These are phyloP conservation scores for Metschnikowia similis DNA, from an alignment of 805 yeast genomes.

Conservation along the genomic window DNA sequence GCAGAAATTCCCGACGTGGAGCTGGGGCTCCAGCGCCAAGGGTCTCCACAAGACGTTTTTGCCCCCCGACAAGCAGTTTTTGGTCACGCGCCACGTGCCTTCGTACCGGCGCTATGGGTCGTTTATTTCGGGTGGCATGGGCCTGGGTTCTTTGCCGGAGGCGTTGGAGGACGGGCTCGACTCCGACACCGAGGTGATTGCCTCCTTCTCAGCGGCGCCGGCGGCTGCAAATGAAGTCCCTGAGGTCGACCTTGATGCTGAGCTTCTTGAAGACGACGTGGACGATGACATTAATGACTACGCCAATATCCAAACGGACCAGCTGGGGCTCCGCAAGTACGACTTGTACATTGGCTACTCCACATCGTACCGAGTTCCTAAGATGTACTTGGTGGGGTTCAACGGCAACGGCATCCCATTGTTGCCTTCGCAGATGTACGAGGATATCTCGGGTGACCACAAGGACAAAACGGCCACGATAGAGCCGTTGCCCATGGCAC, in stretches of 20 bases:
- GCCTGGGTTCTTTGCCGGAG: constrained; percentile 8
- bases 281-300: constrained; percentile 31
- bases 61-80: constrained; percentile 81
- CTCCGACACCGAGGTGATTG: constrained; percentile 7
- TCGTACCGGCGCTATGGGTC: constrained; percentile 52
- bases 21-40: constrained; percentile 55
- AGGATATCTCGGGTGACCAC: constrained; percentile 88
- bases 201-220: not conserved
- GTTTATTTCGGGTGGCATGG: constrained; percentile 5
- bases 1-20: constrained; percentile 94
- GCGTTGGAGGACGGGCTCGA: not conserved
- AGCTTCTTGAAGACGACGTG: constrained; percentile 17
- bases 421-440: constrained; percentile 86
- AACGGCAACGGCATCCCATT: constrained; percentile 80
- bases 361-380: constrained; percentile 93
- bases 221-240: not conserved
- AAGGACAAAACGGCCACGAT: constrained; percentile 95
- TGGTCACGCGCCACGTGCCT: constrained; percentile 88
- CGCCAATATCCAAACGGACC: constrained; percentile 30
- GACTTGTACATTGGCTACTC: constrained; percentile 90
- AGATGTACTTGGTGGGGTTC: constrained; percentile 87
- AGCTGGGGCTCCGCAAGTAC: constrained; percentile 55
- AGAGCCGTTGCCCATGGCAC: constrained; percentile 82
- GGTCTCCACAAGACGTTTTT: constrained; percentile 56
- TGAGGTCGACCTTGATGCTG: constrained; percentile 34